phyloP scores from a whole-genome alignment of 345 rosid genomes.

The rapeseed (Brassica napus) region DNA sequence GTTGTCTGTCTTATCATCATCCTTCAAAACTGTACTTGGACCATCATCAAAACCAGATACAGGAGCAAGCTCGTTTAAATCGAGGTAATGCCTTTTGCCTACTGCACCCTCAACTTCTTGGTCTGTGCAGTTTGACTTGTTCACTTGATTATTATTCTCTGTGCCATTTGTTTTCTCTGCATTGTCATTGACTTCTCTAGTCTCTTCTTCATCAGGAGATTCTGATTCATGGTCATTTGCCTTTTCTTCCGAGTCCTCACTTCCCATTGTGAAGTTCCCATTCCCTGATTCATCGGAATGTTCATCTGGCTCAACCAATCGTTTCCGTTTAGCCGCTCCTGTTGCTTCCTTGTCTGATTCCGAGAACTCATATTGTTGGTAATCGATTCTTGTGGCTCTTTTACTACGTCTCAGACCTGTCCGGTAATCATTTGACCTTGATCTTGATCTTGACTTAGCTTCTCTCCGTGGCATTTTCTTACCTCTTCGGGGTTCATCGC shows the following conservation, averaged over 20 bases:
- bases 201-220: conserved; percentile 39
- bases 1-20: conserved; percentile 56
- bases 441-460: conserved; percentile 72
- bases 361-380: conserved; percentile 69
- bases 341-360: conserved; percentile 76
- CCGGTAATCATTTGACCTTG: conserved; percentile 66
- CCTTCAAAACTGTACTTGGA: conserved; percentile 64
- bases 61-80: conserved; percentile 91
- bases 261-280: conserved; percentile 57
- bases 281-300: conserved; percentile 64
- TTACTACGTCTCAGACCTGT: conserved; percentile 90
- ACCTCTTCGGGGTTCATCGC: conserved; percentile 61
- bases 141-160: conserved; percentile 47
- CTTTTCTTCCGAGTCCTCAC: conserved; percentile 59
- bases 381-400: conserved; percentile 71
- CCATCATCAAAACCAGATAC: conserved; percentile 83
- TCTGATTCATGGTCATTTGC: conserved; percentile 57
- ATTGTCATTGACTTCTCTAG: conserved; percentile 41
- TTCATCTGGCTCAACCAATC: conserved; percentile 55
- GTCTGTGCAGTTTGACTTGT: conserved; percentile 49
- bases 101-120: conserved; percentile 55
- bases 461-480: conserved; percentile 72
- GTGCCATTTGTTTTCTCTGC: conserved; percentile 40
- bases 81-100: conserved; percentile 70
- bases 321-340: conserved; percentile 60